These are phyloP conservation scores for Geranium incanum DNA, from an alignment of 441 rosid species.

Conservation along the genomic window DNA sequence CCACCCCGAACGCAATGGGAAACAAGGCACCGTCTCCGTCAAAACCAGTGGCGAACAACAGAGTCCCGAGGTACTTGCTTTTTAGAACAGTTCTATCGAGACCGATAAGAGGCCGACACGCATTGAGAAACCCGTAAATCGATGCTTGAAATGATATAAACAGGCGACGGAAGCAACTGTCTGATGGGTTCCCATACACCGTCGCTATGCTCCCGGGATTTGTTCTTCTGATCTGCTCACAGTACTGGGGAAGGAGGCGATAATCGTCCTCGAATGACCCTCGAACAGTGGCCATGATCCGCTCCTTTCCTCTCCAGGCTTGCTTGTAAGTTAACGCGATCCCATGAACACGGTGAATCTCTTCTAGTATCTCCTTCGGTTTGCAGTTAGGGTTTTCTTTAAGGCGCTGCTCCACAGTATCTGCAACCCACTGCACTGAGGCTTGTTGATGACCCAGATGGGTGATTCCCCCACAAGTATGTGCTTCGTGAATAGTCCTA, in stretches of 20 bases:
- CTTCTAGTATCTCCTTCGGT: conserved; percentile 94
- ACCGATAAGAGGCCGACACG: conserved; percentile 88
- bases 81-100: conserved; percentile 76
- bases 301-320: conserved; percentile 98
- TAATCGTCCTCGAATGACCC: conserved; percentile 89
- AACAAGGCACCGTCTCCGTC: conserved; percentile 90
- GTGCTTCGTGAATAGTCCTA: conserved; percentile 76
- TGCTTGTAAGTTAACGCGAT: conserved; percentile 89
- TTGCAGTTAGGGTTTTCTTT: conserved; percentile 84
- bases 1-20: conserved; percentile 88
- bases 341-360: conserved; percentile 87
- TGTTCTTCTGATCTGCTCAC: conserved; percentile 78
- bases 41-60: conserved; percentile 88
- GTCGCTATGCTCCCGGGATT: conserved; percentile 87
- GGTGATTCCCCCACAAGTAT: conserved; percentile 80
- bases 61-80: conserved; percentile 83
- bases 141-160: conserved; percentile 95
- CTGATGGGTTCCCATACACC: conserved; percentile 64
- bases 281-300: conserved; percentile 94
- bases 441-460: conserved; percentile 63
- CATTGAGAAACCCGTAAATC: conserved; percentile 83
- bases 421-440: conserved; percentile 96
- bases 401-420: conserved; percentile 81
- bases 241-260: conserved; percentile 79
- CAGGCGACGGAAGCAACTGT: conserved; percentile 81